Conservation (phyloP, 192 early-diverging fungal genomes). For the Coemansia sp. region DNA sequence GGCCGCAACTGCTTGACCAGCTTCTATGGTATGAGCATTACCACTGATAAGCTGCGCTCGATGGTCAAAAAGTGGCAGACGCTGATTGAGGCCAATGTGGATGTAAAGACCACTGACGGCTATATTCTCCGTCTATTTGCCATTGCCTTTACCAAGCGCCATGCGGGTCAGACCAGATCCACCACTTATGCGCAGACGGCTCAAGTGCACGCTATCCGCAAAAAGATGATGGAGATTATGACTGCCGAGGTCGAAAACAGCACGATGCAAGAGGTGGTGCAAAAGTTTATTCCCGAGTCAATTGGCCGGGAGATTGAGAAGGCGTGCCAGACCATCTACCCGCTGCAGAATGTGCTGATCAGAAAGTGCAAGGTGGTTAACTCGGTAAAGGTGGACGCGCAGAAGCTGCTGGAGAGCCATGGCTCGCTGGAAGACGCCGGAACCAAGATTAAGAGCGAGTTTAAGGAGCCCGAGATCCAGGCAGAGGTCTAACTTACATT, state of each 20-base stretch:
- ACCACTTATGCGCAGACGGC: slow-evolving; percentile 96
- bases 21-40: slow-evolving; percentile 99
- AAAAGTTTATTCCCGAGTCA: slow-evolving; percentile 94
- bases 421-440: slow-evolving; percentile 75
- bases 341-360: slow-evolving; percentile 93
- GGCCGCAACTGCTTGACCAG: slow-evolving; percentile 99
- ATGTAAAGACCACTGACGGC: slow-evolving; percentile 99
- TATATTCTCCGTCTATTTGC: slow-evolving; percentile 97
- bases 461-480: slow-evolving; percentile 80
- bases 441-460: slow-evolving; percentile 82
- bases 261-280: slow-evolving; percentile 94
- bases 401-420: slow-evolving; percentile 97
- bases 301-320: slow-evolving; percentile 99
- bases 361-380: slow-evolving; percentile 99
- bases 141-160: slow-evolving; percentile 95
- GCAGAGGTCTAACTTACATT: slow-evolving; percentile 57
- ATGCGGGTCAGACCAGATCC: slow-evolving; percentile 92
- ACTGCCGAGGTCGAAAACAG: slow-evolving; percentile 74
- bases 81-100: slow-evolving; percentile 94
- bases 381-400: slow-evolving; percentile 92
- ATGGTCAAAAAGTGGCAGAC: slow-evolving; percentile 99
- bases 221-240: slow-evolving; percentile 99
- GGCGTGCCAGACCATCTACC: slow-evolving; percentile 96
- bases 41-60: slow-evolving; percentile 99
- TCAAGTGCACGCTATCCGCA: slow-evolving; percentile 97